Conservation (phyloP, 2,329 filamentous ascomycete species). For the Colletotrichum destructivum region DNA sequence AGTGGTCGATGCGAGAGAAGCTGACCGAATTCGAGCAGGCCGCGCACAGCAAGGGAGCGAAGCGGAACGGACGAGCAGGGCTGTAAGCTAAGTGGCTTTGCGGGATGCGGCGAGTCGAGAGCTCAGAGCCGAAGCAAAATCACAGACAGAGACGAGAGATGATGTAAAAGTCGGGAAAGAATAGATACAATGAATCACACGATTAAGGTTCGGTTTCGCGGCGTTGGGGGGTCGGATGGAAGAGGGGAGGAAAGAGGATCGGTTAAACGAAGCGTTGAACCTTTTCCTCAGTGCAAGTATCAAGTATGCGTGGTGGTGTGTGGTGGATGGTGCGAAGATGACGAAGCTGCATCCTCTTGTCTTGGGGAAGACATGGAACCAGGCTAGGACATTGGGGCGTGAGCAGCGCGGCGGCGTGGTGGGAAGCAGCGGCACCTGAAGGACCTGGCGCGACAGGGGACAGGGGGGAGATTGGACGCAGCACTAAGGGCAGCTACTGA, state of each 20-base stretch:
- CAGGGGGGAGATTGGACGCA: conserved; percentile 9
- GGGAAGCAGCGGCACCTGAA: background rate
- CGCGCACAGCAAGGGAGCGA: conserved; percentile 25
- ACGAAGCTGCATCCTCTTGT: conserved; percentile 31
- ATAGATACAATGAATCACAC: conserved; percentile 25
- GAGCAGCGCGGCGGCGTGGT: background rate
- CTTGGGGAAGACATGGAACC: conserved; percentile 11
- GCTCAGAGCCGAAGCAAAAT: background rate
- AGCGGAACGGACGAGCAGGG: background rate
- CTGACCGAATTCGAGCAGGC: conserved; percentile 7
- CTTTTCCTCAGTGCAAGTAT: conserved; percentile 14
- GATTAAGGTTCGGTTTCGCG: conserved; percentile 6
- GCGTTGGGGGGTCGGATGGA: conserved; percentile 1
- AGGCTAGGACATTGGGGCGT: background rate
- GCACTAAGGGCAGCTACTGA: background rate
- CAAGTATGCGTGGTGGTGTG: conserved; percentile 3
- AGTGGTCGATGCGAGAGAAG: conserved; percentile 9
- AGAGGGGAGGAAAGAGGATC: background rate
- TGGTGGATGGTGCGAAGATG: conserved; percentile 34
- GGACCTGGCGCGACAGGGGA: conserved; percentile 25
- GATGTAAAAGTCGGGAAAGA: conserved; percentile 1
- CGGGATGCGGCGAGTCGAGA: background rate
- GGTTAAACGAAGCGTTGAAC: background rate
- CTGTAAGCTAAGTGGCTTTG: background rate
- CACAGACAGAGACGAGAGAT: background rate